Conservation (phyloP, 257 asterid species). For the Thymus quinquecostatus region DNA sequence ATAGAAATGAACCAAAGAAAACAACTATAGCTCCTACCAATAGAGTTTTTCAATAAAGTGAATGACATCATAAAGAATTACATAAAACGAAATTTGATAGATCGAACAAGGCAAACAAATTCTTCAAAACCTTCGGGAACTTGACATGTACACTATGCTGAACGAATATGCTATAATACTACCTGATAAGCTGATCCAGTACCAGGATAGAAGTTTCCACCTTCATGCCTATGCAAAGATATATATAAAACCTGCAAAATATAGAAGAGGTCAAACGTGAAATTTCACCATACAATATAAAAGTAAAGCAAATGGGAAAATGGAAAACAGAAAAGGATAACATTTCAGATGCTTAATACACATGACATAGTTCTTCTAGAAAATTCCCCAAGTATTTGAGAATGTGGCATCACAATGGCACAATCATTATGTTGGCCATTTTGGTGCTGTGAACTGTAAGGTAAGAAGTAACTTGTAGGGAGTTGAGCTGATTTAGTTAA, state of each 20-base stretch:
- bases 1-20: background rate
- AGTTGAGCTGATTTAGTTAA: background rate
- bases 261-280: slow-evolving; percentile 24
- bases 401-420: slow-evolving; percentile 16
- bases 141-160: background rate
- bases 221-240: slow-evolving; percentile 96
- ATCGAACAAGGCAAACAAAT: background rate
- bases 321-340: slow-evolving; percentile 17
- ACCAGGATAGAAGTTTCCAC: slow-evolving; percentile 95
- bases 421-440: background rate
- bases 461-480: slow-evolving; percentile 2
- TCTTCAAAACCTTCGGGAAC: slow-evolving; percentile 15
- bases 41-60: slow-evolving; percentile 11
- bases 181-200: slow-evolving; percentile 98
- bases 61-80: slow-evolving; percentile 23
- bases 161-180: slow-evolving; percentile 17
- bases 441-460: slow-evolving; percentile 5
- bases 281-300: slow-evolving; percentile 9
- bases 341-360: slow-evolving; percentile 28
- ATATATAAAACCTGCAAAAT: slow-evolving; percentile 80
- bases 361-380: slow-evolving; percentile 11
- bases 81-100: slow-evolving; percentile 6
- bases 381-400: slow-evolving; percentile 10
- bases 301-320: slow-evolving; percentile 5
- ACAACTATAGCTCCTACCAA: background rate